phyloP scores from a whole-genome alignment of 2,329 filamentous ascomycete genomes.

The Ophiostoma fasciatum region DNA sequence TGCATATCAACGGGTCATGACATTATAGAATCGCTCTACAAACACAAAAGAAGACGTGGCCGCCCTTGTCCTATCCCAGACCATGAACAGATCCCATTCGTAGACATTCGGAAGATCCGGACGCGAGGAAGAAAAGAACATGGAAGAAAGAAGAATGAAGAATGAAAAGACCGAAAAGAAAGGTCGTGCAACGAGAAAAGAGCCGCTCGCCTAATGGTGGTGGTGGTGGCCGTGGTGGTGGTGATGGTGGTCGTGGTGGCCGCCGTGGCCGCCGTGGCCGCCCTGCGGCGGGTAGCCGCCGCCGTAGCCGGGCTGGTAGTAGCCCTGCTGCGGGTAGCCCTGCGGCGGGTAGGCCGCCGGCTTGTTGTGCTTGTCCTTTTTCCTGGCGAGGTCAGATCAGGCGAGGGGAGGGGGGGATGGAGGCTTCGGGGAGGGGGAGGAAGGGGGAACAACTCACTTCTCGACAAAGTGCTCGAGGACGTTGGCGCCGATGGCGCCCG shows the following conservation, averaged over 20 bases:
- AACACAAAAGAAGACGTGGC: neutral
- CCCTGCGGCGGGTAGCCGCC: neutral
- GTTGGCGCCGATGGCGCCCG: conserved; percentile 41
- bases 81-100: too few species aligned
- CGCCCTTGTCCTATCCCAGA: too few species aligned
- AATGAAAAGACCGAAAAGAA: neutral
- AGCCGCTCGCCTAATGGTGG: neutral
- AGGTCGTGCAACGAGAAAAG: neutral
- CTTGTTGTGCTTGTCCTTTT: conserved; percentile 5
- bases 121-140: neutral
- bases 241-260: neutral
- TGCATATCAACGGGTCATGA: too few species aligned
- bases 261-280: neutral
- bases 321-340: too few species aligned
- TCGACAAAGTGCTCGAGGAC: conserved; percentile 25
- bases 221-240: neutral
- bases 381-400: too few species aligned
- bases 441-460: too few species aligned
- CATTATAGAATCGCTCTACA: too few species aligned
- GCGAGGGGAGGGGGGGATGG: too few species aligned
- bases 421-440: too few species aligned
- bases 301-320: neutral
- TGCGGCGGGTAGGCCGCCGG: too few species aligned
- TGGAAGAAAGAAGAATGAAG: neutral
- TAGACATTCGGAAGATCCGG: too few species aligned